These are phyloP conservation scores for Dryadomyces quercus-mongolicae DNA, from an alignment of 2,329 filamentous ascomycete genomes.

Conservation along the genomic window DNA sequence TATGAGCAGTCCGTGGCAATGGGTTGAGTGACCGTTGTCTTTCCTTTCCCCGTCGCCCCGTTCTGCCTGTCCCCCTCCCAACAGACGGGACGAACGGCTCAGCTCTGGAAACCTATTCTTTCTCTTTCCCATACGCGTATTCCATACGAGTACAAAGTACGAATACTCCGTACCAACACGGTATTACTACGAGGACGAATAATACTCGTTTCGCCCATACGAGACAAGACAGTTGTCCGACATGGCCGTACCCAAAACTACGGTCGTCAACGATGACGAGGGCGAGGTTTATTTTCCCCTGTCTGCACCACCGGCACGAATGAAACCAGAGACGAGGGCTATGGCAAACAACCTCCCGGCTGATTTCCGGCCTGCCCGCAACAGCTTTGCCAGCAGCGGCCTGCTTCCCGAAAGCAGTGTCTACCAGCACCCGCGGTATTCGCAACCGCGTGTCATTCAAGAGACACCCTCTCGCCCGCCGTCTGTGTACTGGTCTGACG, in stretches of 20 bases:
- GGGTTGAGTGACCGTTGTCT: too few species aligned
- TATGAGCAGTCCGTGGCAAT: too few species aligned
- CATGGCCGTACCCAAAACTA: not conserved
- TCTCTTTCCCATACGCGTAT: too few species aligned
- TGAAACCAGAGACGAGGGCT: not conserved
- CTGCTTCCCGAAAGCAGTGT: not conserved
- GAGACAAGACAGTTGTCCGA: too few species aligned
- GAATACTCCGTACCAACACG: too few species aligned
- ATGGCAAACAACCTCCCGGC: not conserved
- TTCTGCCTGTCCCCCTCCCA: too few species aligned
- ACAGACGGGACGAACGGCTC: too few species aligned
- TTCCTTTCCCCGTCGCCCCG: too few species aligned
- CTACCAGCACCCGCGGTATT: not conserved
- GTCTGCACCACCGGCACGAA: not conserved
- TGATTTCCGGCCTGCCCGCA: not conserved
- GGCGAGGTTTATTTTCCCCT: constrained; percentile 1
- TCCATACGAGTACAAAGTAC: too few species aligned
- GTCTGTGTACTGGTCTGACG: constrained; percentile 19
- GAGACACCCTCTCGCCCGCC: constrained; percentile 8
- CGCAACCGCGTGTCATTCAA: constrained; percentile 3
- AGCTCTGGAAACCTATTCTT: too few species aligned
- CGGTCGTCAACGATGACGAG: not conserved
- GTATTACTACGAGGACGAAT: too few species aligned
- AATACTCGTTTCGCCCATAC: too few species aligned
- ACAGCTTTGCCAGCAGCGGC: constrained; percentile 3